A percentile compares a stretch with the other conserved stretches of the same genome.
These are phyloP conservation scores for Ceratonia siliqua DNA, from an alignment of 306 rosid species.

Conservation along the genomic window DNA sequence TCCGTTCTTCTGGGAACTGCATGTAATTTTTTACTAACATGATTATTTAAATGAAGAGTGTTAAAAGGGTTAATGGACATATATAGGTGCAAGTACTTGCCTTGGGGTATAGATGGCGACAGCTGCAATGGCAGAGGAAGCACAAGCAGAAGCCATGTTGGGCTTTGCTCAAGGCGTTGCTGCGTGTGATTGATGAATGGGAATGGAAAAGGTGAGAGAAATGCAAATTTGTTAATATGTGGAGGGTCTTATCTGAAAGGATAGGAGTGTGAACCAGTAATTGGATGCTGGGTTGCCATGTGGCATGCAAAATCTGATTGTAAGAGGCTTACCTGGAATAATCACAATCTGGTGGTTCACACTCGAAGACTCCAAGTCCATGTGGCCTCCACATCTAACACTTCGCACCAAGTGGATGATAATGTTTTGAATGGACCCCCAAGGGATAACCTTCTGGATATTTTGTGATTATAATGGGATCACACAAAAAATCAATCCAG, in stretches of 20 bases:
- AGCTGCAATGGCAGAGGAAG: constrained; percentile 59
- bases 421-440: constrained; percentile 6
- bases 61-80: not conserved
- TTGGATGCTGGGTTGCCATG: constrained; percentile 54
- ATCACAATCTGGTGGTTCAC: constrained; percentile 51
- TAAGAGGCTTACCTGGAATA: constrained; percentile 43
- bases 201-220: not conserved
- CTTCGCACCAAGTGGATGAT: not conserved
- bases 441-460: too few relatives aligned
- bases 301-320: constrained; percentile 53
- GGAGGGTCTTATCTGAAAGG: constrained; percentile 55
- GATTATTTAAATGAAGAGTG: not conserved
- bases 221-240: constrained; percentile 31
- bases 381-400: not conserved
- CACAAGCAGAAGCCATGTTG: constrained; percentile 64
- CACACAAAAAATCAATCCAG: too few relatives aligned
- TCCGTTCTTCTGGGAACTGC: constrained; percentile 60
- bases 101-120: constrained; percentile 53
- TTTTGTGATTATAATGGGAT: too few relatives aligned
- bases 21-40: not conserved
- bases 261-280: constrained; percentile 40
- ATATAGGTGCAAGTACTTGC: constrained; percentile 26
- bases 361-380: not conserved
- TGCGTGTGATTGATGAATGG: not conserved
- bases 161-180: too few relatives aligned